Base-by-base conservation (phyloP, 1,139 yeast species). In the Magnusiomyces suaveolens region DNA sequence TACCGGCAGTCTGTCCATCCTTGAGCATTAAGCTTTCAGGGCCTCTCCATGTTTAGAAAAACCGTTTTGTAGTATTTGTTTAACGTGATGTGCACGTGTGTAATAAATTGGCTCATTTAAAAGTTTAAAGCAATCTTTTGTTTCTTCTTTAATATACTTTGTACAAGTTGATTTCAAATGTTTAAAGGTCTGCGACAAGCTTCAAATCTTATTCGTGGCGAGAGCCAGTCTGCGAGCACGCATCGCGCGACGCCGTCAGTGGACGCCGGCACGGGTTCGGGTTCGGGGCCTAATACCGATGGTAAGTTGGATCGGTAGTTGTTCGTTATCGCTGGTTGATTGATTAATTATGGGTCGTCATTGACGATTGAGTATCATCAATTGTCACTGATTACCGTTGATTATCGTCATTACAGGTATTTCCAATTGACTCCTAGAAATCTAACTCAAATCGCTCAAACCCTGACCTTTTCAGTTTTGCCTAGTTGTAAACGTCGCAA, bases 1-100 rank as follows among this genome's bases (percentile, higher is more conserved):
- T 65, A 92, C 98, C 57, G 98, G 98, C 71, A 88, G 87, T 75
- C 81, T 92, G 74, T 88, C 95, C 66, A 90, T 92, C 64, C 81
- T 92, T 67, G 98, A 92, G 75, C 98, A 92, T 73, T 92, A 73
- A 48, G 25, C 33, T 6, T 29, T 29, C 38, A 25, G 21, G 24
- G 3, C 36, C 21, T 33, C 25, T n/a, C n/a, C n/a, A n/a, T n/a
- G n/a, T n/a, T n/a, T n/a, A n/a, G n/a, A n/a, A n/a, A n/a, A n/a
- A n/a, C n/a, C n/a, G n/a, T n/a, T n/a, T n/a, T n/a, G n/a, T n/a
- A n/a, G n/a, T n/a, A n/a, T n/a, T n/a, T n/a, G n/a, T n/a, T n/a
- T n/a, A n/a, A n/a, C n/a, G n/a, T n/a, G n/a, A n/a, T n/a, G n/a
- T n/a, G n/a, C n/a, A n/a, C n/a, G n/a, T n/a, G n/a, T n/a, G n/a